These are phyloP conservation scores for Naganishia sp. DNA, from an alignment of 1,284 basidiomycete species.

Conservation along the genomic window DNA sequence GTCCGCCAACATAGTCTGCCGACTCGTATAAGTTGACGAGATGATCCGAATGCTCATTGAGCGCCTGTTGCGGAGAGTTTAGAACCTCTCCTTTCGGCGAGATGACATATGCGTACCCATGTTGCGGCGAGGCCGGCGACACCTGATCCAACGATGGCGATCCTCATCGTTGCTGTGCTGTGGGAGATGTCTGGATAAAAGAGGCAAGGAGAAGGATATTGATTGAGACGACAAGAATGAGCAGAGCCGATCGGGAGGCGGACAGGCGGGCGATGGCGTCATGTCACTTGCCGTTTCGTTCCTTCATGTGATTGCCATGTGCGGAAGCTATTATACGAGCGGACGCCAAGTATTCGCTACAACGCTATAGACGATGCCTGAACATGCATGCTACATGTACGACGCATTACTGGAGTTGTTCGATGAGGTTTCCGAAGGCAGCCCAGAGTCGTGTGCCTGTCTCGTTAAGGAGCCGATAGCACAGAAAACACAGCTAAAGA, in stretches of 20 bases:
- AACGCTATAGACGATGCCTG: too few species aligned
- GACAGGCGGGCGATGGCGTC: not conserved
- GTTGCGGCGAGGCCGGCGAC: constrained; percentile 74
- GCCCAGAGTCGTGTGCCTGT: too few species aligned
- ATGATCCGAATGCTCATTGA: constrained; percentile 77
- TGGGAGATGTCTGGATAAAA: not conserved
- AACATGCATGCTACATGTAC: too few species aligned
- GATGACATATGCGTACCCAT: constrained; percentile 59
- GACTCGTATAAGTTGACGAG: constrained; percentile 78
- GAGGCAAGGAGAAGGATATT: not conserved
- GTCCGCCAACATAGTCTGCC: constrained; percentile 69
- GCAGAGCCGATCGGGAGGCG: not conserved
- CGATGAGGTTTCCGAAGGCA: too few species aligned
- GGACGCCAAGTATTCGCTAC: too few species aligned
- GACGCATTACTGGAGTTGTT: too few species aligned
- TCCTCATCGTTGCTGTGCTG: constrained; percentile 45
- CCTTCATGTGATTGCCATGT: not conserved
- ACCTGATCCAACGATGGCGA: constrained; percentile 78
- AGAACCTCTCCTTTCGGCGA: not conserved
- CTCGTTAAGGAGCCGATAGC: too few species aligned
- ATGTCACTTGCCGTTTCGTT: not conserved
- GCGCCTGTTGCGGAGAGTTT: constrained; percentile 50
- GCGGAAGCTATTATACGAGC: too few species aligned
- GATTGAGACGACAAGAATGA: not conserved
- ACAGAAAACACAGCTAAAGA: too few species aligned